These are phyloP conservation scores for Papiliotrema laurentii DNA, from an alignment of 1,284 basidiomycete species.

Conservation along the genomic window DNA sequence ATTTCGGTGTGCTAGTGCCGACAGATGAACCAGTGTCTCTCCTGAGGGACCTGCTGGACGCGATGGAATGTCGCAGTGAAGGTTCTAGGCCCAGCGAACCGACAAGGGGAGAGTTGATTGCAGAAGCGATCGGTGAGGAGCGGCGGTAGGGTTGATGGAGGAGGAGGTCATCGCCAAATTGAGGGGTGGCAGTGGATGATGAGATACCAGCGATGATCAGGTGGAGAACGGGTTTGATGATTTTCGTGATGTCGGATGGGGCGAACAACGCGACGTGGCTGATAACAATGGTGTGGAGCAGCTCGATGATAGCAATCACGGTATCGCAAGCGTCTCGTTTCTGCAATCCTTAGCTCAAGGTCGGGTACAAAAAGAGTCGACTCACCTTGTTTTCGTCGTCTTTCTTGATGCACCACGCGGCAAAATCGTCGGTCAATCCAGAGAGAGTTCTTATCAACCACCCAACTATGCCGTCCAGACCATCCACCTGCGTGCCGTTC, in stretches of 20 bases:
- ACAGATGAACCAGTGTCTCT: background rate
- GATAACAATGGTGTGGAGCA: slow-evolving; percentile 28
- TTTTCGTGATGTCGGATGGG: slow-evolving; percentile 26
- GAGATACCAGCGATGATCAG: slow-evolving; percentile 34
- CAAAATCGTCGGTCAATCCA: slow-evolving; percentile 27
- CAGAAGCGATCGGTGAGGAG: slow-evolving; percentile 8
- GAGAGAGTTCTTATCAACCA: slow-evolving; percentile 25
- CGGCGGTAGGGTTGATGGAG: slow-evolving; percentile 1
- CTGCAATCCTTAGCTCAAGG: slow-evolving; percentile 22
- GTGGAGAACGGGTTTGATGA: slow-evolving; percentile 34
- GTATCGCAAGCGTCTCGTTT: slow-evolving; percentile 22
- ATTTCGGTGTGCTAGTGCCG: background rate
- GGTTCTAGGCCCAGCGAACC: slow-evolving; percentile 13
- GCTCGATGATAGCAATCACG: slow-evolving; percentile 30
- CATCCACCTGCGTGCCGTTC: slow-evolving; percentile 28
- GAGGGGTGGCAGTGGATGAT: slow-evolving; percentile 3
- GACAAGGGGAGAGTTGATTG: slow-evolving; percentile 9
- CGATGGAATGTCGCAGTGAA: slow-evolving; percentile 10
- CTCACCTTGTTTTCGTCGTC: slow-evolving; percentile 9
- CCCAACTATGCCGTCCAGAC: slow-evolving; percentile 34
- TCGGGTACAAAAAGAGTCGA: background rate
- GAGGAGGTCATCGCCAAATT: background rate
- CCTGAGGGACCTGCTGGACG: background rate
- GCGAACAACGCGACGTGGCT: slow-evolving; percentile 40
- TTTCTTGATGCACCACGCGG: slow-evolving; percentile 25